phyloP scores from a whole-genome alignment of 202 grass and related monocot genomes.

The Schoenoplectus triqueter region DNA sequence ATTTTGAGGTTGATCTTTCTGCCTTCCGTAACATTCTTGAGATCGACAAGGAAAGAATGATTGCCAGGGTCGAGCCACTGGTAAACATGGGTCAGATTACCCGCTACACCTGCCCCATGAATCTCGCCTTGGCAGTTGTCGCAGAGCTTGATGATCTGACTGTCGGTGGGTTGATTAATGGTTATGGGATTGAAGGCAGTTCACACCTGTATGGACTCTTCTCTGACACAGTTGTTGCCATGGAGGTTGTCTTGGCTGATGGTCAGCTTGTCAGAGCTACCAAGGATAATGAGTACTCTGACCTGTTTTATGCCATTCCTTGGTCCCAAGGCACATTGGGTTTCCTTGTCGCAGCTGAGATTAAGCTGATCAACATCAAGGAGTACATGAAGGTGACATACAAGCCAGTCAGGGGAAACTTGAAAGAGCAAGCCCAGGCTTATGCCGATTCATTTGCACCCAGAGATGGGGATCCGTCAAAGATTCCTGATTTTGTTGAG shows the following conservation, averaged over 20 bases:
- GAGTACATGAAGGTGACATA: constrained; percentile 95
- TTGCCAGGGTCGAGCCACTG: constrained; percentile 70
- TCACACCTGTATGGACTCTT: constrained; percentile 94
- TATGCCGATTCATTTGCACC: constrained; percentile 82
- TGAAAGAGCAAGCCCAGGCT: constrained; percentile 65
- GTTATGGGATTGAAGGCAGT: constrained; percentile 90
- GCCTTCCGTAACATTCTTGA: constrained; percentile 78
- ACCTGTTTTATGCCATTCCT: constrained; percentile 88
- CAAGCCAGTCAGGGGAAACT: constrained; percentile 53
- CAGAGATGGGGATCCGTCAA: constrained; percentile 62
- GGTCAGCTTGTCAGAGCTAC: constrained; percentile 76
- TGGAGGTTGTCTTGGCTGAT: constrained; percentile 80
- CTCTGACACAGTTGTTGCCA: constrained; percentile 82
- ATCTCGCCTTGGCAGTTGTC: constrained; percentile 72
- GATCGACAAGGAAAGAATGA: constrained; percentile 73
- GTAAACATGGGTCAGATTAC: constrained; percentile 91
- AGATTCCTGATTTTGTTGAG: constrained; percentile 93
- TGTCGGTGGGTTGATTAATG: constrained; percentile 80
- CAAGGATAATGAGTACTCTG: constrained; percentile 86
- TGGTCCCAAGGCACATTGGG: constrained; percentile 96
- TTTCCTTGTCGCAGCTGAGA: constrained; percentile 84
- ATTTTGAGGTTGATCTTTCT: constrained; percentile 86
- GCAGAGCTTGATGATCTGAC: constrained; percentile 95
- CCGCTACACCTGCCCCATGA: constrained; percentile 76
- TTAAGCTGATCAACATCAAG: constrained; percentile 89